Percentiles rank a stretch among this genome's conserved stretches.
Conservation (phyloP, 768 basidiomycete species). For the Obba rivulosa region DNA sequence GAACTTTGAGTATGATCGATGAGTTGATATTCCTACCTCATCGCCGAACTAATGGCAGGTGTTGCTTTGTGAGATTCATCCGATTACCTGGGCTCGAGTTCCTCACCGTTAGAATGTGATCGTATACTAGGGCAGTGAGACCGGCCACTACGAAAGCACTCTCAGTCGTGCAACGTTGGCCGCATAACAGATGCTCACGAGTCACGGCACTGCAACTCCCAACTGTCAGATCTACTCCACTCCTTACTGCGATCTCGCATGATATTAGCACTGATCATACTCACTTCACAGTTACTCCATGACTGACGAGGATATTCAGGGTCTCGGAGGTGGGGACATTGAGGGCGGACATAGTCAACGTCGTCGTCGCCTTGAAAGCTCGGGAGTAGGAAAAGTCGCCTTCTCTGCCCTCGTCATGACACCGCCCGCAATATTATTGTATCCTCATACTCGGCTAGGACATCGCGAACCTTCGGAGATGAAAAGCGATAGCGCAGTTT, state of each 20-base stretch:
- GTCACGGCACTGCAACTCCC: slow-evolving; percentile 17
- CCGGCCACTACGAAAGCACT: slow-evolving; percentile 15
- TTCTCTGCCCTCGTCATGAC: too few relatives aligned
- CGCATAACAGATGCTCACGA: slow-evolving; percentile 10
- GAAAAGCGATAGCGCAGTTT: too few relatives aligned
- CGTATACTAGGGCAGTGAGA: slow-evolving; percentile 21
- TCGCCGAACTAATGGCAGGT: slow-evolving; percentile 13
- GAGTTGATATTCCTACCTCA: slow-evolving; percentile 12
- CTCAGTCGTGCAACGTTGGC: not conserved
- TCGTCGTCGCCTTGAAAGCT: not conserved
- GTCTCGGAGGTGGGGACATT: slow-evolving; percentile 13
- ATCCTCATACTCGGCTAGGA: too few relatives aligned
- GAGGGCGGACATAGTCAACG: slow-evolving; percentile 14
- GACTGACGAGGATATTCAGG: slow-evolving; percentile 13
- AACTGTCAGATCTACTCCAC: slow-evolving; percentile 7
- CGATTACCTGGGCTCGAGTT: not conserved
- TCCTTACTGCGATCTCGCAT: slow-evolving; percentile 6
- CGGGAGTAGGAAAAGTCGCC: too few relatives aligned
- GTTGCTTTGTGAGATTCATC: not conserved
- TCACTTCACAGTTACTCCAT: slow-evolving; percentile 22
- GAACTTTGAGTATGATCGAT: not conserved
- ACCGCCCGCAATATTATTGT: too few relatives aligned
- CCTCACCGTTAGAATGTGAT: slow-evolving; percentile 23
- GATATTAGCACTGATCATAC: slow-evolving; percentile 4
- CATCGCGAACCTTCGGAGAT: too few relatives aligned